Evolutionary conservation across 2,329 filamentous ascomycete species (phyloP).

Genomic region (Plenodomus tracheiphilus): DNA sequence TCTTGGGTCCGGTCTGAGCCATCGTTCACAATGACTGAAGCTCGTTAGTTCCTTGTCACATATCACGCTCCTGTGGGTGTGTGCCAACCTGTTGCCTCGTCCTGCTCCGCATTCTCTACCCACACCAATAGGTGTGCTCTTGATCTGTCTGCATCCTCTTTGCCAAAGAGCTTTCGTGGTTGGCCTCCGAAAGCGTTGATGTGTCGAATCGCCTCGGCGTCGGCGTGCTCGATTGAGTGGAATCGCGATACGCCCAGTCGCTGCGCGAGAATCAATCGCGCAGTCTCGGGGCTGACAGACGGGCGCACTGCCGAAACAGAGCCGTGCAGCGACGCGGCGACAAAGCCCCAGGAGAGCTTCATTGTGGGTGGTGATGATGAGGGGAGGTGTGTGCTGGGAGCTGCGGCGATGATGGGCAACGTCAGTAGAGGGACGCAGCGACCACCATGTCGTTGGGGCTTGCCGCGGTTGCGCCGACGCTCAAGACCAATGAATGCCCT

Average conservation of each 20-base stretch:
- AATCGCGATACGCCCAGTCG: slow-evolving; percentile 55
- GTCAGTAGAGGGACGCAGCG: slow-evolving; percentile 23
- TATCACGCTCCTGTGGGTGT: background rate
- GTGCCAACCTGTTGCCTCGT: slow-evolving; percentile 35
- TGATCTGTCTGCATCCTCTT: slow-evolving; percentile 22
- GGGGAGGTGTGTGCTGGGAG: slow-evolving; percentile 21
- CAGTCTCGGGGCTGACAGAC: slow-evolving; percentile 46
- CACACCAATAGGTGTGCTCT: slow-evolving; percentile 43
- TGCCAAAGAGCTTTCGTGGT: slow-evolving; percentile 47
- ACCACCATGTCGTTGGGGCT: slow-evolving; percentile 12
- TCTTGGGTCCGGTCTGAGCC: slow-evolving; percentile 16
- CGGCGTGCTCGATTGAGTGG: slow-evolving; percentile 48
- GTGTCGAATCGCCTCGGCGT: slow-evolving; percentile 48
- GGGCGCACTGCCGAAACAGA: slow-evolving; percentile 38
- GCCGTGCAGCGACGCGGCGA: slow-evolving; percentile 47
- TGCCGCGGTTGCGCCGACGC: slow-evolving; percentile 14
- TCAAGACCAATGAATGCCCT: background rate
- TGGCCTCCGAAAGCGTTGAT: slow-evolving; percentile 52
- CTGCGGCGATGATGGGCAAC: slow-evolving; percentile 29
- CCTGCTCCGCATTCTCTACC: slow-evolving; percentile 46
- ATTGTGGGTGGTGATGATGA: slow-evolving; percentile 42
- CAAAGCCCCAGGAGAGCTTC: slow-evolving; percentile 48
- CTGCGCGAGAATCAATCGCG: slow-evolving; percentile 56
- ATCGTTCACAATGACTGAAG: slow-evolving; percentile 30
- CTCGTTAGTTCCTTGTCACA: slow-evolving; percentile 14